Percentiles rank a stretch among this genome's conserved stretches.
Conservation (phyloP, 768 basidiomycete genomes). For the Termitomyces sp. region DNA sequence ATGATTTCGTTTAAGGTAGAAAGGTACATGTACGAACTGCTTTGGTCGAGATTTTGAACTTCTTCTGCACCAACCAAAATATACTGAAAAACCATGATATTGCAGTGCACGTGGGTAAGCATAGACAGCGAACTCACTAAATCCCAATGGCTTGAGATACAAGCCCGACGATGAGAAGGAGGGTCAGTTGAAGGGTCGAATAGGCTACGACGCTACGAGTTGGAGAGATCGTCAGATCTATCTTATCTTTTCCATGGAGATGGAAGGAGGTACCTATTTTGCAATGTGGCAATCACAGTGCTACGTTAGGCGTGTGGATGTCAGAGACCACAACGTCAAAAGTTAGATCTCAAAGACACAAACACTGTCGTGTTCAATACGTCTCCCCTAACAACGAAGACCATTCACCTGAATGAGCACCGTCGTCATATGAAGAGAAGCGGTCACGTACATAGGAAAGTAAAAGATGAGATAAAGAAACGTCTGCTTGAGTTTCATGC, state of each 20-base stretch:
- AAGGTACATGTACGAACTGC: constrained; percentile 27
- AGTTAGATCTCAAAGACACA: constrained; percentile 15
- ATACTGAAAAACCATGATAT: constrained; percentile 27
- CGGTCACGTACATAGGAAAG: constrained; percentile 57
- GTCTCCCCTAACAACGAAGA: constrained; percentile 49
- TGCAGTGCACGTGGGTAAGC: neutral
- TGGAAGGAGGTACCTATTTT: constrained; percentile 47
- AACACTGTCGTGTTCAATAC: constrained; percentile 76
- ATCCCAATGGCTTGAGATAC: constrained; percentile 61
- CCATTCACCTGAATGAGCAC: neutral
- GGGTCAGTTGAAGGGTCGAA: constrained; percentile 65
- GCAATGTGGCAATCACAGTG: constrained; percentile 66
- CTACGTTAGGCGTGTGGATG: constrained; percentile 21
- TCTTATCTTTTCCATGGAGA: neutral
- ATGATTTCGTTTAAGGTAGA: neutral
- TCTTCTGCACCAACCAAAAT: constrained; percentile 68
- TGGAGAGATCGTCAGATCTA: neutral
- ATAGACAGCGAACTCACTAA: constrained; percentile 39
- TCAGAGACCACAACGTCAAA: neutral
- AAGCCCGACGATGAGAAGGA: constrained; percentile 63
- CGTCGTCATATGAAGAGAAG: neutral
- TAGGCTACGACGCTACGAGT: constrained; percentile 55
- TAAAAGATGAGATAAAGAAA: constrained; percentile 72
- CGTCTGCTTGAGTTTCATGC: constrained; percentile 64
- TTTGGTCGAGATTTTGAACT: constrained; percentile 59